Base-by-base conservation (phyloP, 2,329 filamentous ascomycete genomes). In the Colletotrichum sublineola region DNA sequence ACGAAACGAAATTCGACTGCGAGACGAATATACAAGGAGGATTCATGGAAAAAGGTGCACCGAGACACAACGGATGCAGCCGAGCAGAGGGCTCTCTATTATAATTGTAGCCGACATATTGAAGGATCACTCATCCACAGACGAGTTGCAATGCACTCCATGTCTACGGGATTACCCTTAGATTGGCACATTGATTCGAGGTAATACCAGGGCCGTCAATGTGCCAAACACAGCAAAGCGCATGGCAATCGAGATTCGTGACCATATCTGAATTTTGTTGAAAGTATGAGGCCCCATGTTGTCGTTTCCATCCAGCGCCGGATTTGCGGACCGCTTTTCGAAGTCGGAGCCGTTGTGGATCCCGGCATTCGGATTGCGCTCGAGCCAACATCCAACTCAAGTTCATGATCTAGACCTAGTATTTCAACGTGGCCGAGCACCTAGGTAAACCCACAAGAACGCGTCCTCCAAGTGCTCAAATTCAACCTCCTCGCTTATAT, bases 331-430 rank as follows among this genome's bases (percentile, higher is more conserved):
- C 55, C 55, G 20, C 40, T 52, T 36, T 36, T 63, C 52, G 50
- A 69, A 33, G 46, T 69, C 67, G 66, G 66, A 64, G 40, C 48
- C 53, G 61, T 31, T 71, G 71, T 71, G 71, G 71, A 67, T 63
- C 56, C 62, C 62, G 71, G 56, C 56, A 58, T 71, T 67, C 56
- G 62, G 67, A 67, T 50, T 31, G 52, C 71, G 71, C 71, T 73
- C 67, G 62, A 73, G 71, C 71, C 71, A 73, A 58, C 67, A 58
- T 73, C 57, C 14, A 44, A 71, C 67, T 67, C 48, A 56, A 73
- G 67, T 48, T 63, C 67, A 62, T 50, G 40, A 56, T 69, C 48
- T 33, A 61, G 31, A 33, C 55, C 63, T 46, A 44, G n/a, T 53
- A 44, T 55, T 48, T 64, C 60, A 50, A 53, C 50, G n/a, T 50